Conservation (phyloP, 805 yeast species). For the Kodamaea hsintzibuensis region DNA sequence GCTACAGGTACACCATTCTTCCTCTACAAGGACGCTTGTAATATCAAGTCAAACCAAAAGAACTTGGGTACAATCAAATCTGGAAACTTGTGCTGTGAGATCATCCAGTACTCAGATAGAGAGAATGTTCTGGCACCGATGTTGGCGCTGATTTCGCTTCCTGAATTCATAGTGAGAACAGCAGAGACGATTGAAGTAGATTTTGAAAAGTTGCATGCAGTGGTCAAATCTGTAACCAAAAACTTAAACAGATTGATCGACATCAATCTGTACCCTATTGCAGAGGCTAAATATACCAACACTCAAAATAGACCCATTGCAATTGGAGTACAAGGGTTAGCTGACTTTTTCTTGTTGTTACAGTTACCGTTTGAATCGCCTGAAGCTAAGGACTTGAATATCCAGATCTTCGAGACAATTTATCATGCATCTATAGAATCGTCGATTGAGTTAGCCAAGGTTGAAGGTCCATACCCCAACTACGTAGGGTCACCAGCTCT, state of each 20-base stretch:
- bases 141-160: constrained; percentile 87
- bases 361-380: constrained; percentile 84
- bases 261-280: constrained; percentile 80
- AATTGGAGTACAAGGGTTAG: constrained; percentile 97
- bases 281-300: constrained; percentile 73
- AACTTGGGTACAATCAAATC: constrained; percentile 91
- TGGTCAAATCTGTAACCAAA: constrained; percentile 73
- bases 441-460: constrained; percentile 75
- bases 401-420: constrained; percentile 90
- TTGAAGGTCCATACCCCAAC: constrained; percentile 67
- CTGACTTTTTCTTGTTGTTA: constrained; percentile 80
- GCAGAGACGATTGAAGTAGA: constrained; percentile 51
- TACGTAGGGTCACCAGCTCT: constrained; percentile 91
- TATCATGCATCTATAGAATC: constrained; percentile 92
- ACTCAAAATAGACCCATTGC: constrained; percentile 89
- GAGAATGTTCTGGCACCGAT: constrained; percentile 96
- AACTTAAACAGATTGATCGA: constrained; percentile 86
- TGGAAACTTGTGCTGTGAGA: constrained; percentile 92
- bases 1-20: constrained; percentile 97
- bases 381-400: constrained; percentile 73
- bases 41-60: constrained; percentile 83
- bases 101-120: constrained; percentile 88
- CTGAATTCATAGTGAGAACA: constrained; percentile 55
- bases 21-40: constrained; percentile 91
- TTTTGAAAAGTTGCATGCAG: constrained; percentile 71